These are phyloP conservation scores for Barbatosphaeria neglecta DNA, from an alignment of 495 filamentous ascomycete species.

Conservation along the genomic window DNA sequence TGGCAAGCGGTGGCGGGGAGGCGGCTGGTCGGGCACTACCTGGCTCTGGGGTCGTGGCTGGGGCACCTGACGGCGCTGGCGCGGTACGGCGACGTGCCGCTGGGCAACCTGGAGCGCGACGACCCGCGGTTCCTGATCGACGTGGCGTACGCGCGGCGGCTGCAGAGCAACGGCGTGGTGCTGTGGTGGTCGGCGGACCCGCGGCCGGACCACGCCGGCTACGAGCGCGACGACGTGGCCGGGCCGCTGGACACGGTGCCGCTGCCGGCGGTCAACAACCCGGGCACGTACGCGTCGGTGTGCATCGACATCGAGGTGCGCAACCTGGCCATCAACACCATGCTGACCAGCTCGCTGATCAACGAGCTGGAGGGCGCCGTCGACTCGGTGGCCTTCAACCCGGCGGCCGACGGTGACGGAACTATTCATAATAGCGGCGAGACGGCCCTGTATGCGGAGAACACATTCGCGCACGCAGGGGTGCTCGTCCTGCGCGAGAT, in stretches of 20 bases:
- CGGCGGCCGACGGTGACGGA: conserved; percentile 56
- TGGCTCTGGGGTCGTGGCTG: conserved; percentile 85
- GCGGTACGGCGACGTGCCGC: conserved; percentile 82
- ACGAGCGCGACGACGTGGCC: conserved; percentile 85
- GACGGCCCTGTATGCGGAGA: conserved; percentile 74
- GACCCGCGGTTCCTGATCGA: conserved; percentile 93
- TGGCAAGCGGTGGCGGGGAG: conserved; percentile 89
- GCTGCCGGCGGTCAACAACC: conserved; percentile 87
- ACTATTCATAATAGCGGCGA: conserved; percentile 35
- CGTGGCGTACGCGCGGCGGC: conserved; percentile 79
- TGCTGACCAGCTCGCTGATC: conserved; percentile 92
- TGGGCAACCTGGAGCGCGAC: conserved; percentile 90
- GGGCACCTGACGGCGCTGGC: conserved; percentile 75
- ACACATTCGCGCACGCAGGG: conserved; percentile 84
- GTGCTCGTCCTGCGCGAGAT: conserved; percentile 87
- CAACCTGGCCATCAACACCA: conserved; percentile 95
- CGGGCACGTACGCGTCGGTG: conserved; percentile 87
- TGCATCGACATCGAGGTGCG: conserved; percentile 93
- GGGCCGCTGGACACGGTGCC: conserved; percentile 78
- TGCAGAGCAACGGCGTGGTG: conserved; percentile 87
- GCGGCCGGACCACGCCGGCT: conserved; percentile 86
- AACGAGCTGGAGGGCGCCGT: conserved; percentile 88
- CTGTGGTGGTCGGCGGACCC: conserved; percentile 93
- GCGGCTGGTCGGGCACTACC: conserved; percentile 75
- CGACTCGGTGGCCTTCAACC: conserved; percentile 70